Evolutionary conservation across 164 flowering plant species (phyloP).

Genomic region (Stephania cephalantha): DNA sequence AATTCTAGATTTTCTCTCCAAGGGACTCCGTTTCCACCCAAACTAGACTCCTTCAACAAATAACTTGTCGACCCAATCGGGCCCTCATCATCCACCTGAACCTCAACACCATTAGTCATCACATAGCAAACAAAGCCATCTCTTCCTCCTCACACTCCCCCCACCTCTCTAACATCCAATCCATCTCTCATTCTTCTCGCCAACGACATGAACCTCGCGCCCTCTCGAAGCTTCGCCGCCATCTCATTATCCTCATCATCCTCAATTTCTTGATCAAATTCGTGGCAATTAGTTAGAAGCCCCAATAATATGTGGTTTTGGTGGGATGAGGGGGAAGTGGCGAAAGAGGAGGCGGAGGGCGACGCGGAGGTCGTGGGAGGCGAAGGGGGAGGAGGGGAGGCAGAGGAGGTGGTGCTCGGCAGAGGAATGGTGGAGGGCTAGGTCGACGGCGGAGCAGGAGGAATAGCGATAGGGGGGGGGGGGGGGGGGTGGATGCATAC

Average conservation of each 20-base stretch:
- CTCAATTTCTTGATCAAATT: conserved; percentile 11
- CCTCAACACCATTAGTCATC: conserved; percentile 71
- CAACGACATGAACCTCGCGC: conserved; percentile 35
- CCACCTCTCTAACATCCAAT: not conserved
- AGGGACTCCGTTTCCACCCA: too few species aligned
- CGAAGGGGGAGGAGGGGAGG: conserved; percentile 15
- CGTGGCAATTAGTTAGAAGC: conserved; percentile 37
- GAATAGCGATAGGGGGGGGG: too few species aligned
- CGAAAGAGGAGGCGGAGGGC: conserved; percentile 51
- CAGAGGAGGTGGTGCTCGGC: conserved; percentile 35
- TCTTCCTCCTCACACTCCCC: conserved; percentile 27
- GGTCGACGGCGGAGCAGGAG: too few species aligned
- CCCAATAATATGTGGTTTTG: conserved; percentile 31
- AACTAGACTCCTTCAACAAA: too few species aligned
- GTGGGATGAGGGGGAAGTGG: conserved; percentile 2
- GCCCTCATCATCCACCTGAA: conserved; percentile 30
- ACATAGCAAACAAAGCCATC: conserved; percentile 39
- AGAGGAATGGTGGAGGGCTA: conserved; percentile 16
- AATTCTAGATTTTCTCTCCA: too few species aligned
- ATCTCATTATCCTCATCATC: conserved; percentile 16
- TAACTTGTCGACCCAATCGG: too few species aligned
- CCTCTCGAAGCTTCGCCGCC: conserved; percentile 26
- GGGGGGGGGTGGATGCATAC: too few species aligned
- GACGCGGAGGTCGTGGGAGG: conserved; percentile 44
- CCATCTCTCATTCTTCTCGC: conserved; percentile 29